Percentiles rank a stretch among this genome's conserved stretches.
Conservation (phyloP, 805 yeast species). For the Priceomyces castillae region DNA sequence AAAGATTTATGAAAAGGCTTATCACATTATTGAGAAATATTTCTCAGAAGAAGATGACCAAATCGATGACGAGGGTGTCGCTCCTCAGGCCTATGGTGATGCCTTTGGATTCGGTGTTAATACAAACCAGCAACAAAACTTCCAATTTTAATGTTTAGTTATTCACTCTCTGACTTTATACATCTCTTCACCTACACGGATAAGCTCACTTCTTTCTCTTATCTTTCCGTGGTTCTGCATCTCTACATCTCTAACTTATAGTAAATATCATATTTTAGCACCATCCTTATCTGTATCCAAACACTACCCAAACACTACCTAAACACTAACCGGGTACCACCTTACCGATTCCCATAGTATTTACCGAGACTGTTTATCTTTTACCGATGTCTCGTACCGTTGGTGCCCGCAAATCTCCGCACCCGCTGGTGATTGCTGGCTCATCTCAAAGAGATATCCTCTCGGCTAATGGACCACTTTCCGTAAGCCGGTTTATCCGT, state of each 20-base stretch:
- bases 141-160: slow-evolving; percentile 38
- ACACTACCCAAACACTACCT: no score
- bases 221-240: slow-evolving; percentile 3
- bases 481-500: not conserved
- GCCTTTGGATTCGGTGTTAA: slow-evolving; percentile 85
- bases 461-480: not conserved
- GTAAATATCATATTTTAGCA: not conserved
- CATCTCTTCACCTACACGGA: slow-evolving; percentile 4
- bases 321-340: no score
- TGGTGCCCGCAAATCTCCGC: no score
- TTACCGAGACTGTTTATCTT: not conserved
- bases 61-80: slow-evolving; percentile 64
- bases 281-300: not conserved
- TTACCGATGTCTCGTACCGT: no score
- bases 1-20: slow-evolving; percentile 89
- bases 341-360: no score
- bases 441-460: not conserved
- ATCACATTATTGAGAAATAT: slow-evolving; percentile 83
- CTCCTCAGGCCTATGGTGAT: slow-evolving; percentile 75
- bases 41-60: slow-evolving; percentile 78
- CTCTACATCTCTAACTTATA: slow-evolving; percentile 5
- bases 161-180: slow-evolving; percentile 3
- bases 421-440: not conserved
- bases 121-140: slow-evolving; percentile 54
- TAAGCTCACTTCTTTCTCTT: slow-evolving; percentile 4